Evolutionary conservation across 1,139 yeast species (phyloP), one percentile per base, ranked within the genome.

Genomic region (Candida glucosophila): DNA sequence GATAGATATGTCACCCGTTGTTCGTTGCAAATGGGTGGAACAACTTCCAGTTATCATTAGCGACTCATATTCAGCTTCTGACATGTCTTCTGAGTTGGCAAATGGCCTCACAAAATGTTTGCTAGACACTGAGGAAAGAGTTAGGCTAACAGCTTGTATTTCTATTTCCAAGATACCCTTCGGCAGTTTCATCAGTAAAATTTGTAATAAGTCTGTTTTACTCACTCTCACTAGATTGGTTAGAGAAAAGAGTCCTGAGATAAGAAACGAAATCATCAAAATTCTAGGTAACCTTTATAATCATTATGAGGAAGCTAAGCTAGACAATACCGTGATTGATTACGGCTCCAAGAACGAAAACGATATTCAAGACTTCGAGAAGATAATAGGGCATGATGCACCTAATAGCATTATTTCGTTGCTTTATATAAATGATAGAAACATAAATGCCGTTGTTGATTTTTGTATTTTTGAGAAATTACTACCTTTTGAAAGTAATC

Each of bases 101-200:
- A 65, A 62, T 29, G 83, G 86, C 1, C 44, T 83, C 12, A 57
- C 74, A 17, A 78, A 78, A 39, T 73, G 90, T 21, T 56, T 86
- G 14, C 62, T 80, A 22, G 96, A 88, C 49, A 58, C 77, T 0
- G 88, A 82, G 40, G 92, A 80, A 33, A 67, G 61, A 25, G 94
- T 83, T 2, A 64, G 96, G 35, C 56, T 72, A 16, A 55, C 67
- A 1, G 74, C 93, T 1, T 73, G 86, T 35, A 44, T 46, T 20
- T 53, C 73, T 1, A 41, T 75, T 14, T 52, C 60, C 15, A 44
- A 50, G 15, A 46, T 72, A 12, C 59, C 67, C 2, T 58, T 55
- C 23, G 49, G 47, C 19, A 43, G 55, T 5, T 55, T 72, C 31
- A 55, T 73, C 30, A 52, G 47, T 22, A 64, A 54, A 29, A 47